phyloP scores from a whole-genome alignment of 805 yeast species.

The Kodamaea leandrae region DNA sequence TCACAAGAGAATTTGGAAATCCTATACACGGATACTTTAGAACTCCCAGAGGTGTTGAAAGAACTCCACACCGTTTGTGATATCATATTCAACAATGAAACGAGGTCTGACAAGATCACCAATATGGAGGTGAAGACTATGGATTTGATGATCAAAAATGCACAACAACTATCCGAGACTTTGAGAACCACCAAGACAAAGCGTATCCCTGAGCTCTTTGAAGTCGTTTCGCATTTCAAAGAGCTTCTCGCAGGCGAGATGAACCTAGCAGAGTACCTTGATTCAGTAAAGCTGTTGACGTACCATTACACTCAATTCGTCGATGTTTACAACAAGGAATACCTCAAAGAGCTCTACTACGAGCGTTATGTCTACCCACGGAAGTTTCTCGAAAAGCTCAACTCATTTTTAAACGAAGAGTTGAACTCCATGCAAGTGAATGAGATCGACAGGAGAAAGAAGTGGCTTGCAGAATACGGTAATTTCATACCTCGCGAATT shows the following conservation, averaged over 20 bases:
- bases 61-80: slow-evolving; percentile 42
- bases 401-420: slow-evolving; percentile 34
- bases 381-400: slow-evolving; percentile 29
- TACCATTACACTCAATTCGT: slow-evolving; percentile 38
- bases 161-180: slow-evolving; percentile 17
- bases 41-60: slow-evolving; percentile 54
- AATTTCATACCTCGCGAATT: slow-evolving; percentile 41
- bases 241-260: slow-evolving; percentile 7
- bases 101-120: slow-evolving; percentile 23
- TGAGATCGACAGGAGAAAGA: slow-evolving; percentile 32
- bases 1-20: slow-evolving; percentile 33
- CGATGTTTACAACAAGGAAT: slow-evolving; percentile 32
- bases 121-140: background rate
- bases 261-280: slow-evolving; percentile 18
- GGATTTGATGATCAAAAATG: slow-evolving; percentile 14
- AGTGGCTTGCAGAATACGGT: slow-evolving; percentile 40
- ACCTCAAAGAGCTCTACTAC: slow-evolving; percentile 37
- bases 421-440: slow-evolving; percentile 29
- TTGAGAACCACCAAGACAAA: slow-evolving; percentile 23
- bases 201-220: slow-evolving; percentile 23
- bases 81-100: slow-evolving; percentile 34
- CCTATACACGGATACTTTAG: slow-evolving; percentile 50
- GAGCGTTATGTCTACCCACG: slow-evolving; percentile 40
- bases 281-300: slow-evolving; percentile 27
- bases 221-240: slow-evolving; percentile 5